These are phyloP conservation scores for Cyanophora paradoxa DNA, from an alignment of 78 protist species.

Conservation along the genomic window DNA sequence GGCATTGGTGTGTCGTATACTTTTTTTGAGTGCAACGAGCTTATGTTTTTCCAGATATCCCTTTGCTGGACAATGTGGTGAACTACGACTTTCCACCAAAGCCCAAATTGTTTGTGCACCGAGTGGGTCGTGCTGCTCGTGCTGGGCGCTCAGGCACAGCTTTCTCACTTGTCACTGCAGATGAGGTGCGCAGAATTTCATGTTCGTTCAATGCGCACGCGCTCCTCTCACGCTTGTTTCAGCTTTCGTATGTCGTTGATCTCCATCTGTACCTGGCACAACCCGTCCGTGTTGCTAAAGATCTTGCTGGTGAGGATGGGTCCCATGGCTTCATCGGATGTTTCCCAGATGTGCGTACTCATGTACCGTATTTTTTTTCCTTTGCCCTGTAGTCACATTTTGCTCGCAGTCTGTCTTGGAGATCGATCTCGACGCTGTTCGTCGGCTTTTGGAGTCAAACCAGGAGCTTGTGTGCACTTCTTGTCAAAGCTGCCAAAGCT, in stretches of 20 bases:
- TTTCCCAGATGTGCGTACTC: no score
- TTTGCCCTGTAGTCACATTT: no score
- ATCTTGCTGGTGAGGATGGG: no score
- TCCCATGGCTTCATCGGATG: no score
- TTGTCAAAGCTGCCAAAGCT: no score
- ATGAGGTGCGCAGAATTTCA: constrained; percentile 62
- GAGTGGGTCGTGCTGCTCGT: constrained; percentile 99
- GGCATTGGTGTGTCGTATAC: constrained; percentile 61
- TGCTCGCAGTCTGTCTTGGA: no score
- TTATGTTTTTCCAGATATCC: constrained; percentile 74
- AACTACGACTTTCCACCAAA: constrained; percentile 94
- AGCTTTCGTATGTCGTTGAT: constrained; percentile 84
- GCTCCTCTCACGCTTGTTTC: constrained; percentile 11
- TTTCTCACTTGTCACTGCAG: constrained; percentile 74
- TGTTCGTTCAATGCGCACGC: background rate
- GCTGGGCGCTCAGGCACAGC: constrained; percentile 93
- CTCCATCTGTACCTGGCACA: constrained; percentile 70
- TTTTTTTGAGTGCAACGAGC: background rate
- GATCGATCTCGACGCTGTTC: no score
- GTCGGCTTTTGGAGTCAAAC: no score
- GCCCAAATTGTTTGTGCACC: constrained; percentile 97
- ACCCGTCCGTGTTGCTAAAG: no score
- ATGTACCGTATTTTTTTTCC: no score
- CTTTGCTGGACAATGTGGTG: constrained; percentile 94
- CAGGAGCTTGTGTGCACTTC: no score